Evolutionary conservation across 2,329 filamentous ascomycete species (phyloP).

Genomic region (Venturiaceae sp.): DNA sequence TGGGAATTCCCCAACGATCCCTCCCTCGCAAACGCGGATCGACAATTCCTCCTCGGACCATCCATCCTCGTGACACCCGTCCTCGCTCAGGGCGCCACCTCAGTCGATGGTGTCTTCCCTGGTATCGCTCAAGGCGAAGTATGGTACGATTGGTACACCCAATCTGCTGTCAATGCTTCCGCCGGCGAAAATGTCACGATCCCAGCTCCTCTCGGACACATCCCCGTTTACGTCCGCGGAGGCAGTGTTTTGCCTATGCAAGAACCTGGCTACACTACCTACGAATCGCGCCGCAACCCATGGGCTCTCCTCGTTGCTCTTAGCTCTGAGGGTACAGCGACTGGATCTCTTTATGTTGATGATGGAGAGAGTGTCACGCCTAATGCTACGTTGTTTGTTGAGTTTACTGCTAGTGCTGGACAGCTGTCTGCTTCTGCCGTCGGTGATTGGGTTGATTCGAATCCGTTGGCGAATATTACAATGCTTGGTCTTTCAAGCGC

Average conservation of each 20-base stretch:
- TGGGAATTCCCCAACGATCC: slow-evolving; percentile 63
- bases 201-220: slow-evolving; percentile 53
- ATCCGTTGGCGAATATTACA: slow-evolving; percentile 52
- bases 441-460: slow-evolving; percentile 47
- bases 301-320: slow-evolving; percentile 61
- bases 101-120: slow-evolving; percentile 60
- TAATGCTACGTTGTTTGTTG: slow-evolving; percentile 44
- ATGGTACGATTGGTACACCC: slow-evolving; percentile 79
- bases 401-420: slow-evolving; percentile 34
- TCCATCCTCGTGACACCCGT: slow-evolving; percentile 55
- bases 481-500: slow-evolving; percentile 45
- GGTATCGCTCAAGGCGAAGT: slow-evolving; percentile 48
- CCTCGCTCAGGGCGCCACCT: slow-evolving; percentile 50
- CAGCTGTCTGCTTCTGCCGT: slow-evolving; percentile 37
- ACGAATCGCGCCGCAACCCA: slow-evolving; percentile 49
- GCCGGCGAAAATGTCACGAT: slow-evolving; percentile 51
- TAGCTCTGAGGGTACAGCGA: slow-evolving; percentile 43
- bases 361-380: slow-evolving; percentile 60
- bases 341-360: slow-evolving; percentile 59
- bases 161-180: slow-evolving; percentile 38
- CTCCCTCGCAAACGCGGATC: slow-evolving; percentile 58
- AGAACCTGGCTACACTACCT: slow-evolving; percentile 57
- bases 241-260: slow-evolving; percentile 59
- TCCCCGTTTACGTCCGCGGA: slow-evolving; percentile 62
- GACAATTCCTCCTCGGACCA: slow-evolving; percentile 64